A percentile compares a stretch with the other conserved stretches of the same genome.
phyloP scores from a whole-genome alignment of 139 green algal species.

The Haematococcus sp. region DNA sequence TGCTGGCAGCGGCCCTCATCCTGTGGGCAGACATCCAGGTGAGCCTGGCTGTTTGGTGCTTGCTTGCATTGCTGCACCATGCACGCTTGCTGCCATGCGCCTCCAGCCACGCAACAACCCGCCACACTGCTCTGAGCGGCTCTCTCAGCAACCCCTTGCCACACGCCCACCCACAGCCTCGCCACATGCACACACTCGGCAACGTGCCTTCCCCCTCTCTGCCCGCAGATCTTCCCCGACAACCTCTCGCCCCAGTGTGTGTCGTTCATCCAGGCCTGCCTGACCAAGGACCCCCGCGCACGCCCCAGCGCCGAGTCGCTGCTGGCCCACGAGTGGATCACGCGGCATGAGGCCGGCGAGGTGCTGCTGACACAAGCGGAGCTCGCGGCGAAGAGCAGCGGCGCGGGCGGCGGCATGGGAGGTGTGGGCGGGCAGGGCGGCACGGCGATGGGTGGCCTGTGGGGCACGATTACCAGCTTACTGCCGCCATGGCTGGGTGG shows the following conservation, averaged over 20 bases:
- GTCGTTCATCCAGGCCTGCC: slow-evolving; percentile 54
- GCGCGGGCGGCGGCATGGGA: too few relatives aligned
- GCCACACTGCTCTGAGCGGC: not conserved
- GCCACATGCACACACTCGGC: too few relatives aligned
- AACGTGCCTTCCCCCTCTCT: slow-evolving; percentile 48
- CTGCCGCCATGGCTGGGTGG: too few relatives aligned
- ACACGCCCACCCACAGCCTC: too few relatives aligned
- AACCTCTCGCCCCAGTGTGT: slow-evolving; percentile 39
- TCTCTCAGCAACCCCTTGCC: not conserved
- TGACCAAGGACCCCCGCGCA: slow-evolving; percentile 41
- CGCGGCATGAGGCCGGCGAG: slow-evolving; percentile 36
- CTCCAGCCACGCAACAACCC: not conserved
- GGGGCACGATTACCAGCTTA: too few relatives aligned
- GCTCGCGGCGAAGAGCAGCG: too few relatives aligned
- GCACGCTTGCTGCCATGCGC: too few relatives aligned
- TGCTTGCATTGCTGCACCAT: not conserved
- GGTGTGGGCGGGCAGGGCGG: too few relatives aligned
- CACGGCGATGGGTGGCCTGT: too few relatives aligned
- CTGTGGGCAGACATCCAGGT: slow-evolving; percentile 48
- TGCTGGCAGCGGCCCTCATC: slow-evolving; percentile 38
- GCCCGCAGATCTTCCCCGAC: slow-evolving; percentile 27
- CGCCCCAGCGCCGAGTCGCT: slow-evolving; percentile 53
- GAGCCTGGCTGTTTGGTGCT: not conserved
- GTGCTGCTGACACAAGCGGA: slow-evolving; percentile 1
- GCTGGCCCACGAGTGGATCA: slow-evolving; percentile 58